Evolutionary conservation across 768 basidiomycete genomes (phyloP), one percentile per base, ranked within the genome.

Genomic region (Cyathus striatus): DNA sequence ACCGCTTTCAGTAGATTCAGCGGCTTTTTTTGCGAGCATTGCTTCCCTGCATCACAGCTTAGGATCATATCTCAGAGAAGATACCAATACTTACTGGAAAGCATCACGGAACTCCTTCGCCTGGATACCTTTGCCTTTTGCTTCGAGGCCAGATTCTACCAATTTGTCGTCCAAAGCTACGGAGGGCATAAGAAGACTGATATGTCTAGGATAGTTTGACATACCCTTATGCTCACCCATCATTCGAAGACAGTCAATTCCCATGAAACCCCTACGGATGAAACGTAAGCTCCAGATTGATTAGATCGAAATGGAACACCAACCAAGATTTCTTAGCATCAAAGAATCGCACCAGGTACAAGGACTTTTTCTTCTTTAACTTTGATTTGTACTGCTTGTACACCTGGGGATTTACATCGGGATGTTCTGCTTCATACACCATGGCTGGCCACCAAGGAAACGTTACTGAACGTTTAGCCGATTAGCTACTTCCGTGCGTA

Each of bases 401-500:
- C 50, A 43, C 64, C 59, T 23, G 56, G 55, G 23, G 58, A 53
- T 44, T 62, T 59, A 86, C 86, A n/a, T 91, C 58, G 1, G 67
- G 59, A 37, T 84, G 77, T 30, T 81, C 77, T 6, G 76, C 72
- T 20, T 82, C 79, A 40, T 73, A 83, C 13, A 93, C 75, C 6
- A 87, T 79, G 6, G 83, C 92, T 30, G 92, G 89, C 83, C 86
- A 95, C 82, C 83, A 94, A 1, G 92, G 92, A 52, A 71, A 93
- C 0, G 81, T 75, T 25, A 68, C 89, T 90, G 45, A 21, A 38
- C n/a, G 39, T n/a, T n/a, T n/a, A n/a, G n/a, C n/a, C n/a, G n/a
- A n/a, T n/a, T n/a, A n/a, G n/a, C n/a, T n/a, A n/a, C n/a, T n/a
- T n/a, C n/a, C n/a, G n/a, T n/a, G n/a, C 23, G 7, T 6, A 21